Percentiles rank a stretch among this genome's conserved stretches.
phyloP scores from a whole-genome alignment of 805 yeast species.

The Wickerhamiella vanderwaltii region DNA sequence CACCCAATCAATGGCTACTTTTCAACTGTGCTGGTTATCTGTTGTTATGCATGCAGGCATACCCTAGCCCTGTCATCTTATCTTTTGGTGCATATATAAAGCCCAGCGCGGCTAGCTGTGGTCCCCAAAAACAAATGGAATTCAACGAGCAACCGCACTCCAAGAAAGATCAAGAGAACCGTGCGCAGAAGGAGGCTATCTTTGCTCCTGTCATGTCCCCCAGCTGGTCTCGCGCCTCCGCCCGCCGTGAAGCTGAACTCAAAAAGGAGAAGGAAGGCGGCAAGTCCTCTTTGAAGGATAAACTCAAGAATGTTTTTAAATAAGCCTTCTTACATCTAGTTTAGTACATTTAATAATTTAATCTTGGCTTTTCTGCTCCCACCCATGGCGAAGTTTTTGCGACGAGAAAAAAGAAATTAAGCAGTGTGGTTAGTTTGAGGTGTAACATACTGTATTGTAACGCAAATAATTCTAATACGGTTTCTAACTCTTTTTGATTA shows the following conservation, averaged over 20 bases:
- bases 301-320: slow-evolving; percentile 19
- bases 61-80: too few species aligned
- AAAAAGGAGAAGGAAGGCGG: slow-evolving; percentile 7
- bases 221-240: slow-evolving; percentile 20
- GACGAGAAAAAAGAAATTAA: too few species aligned
- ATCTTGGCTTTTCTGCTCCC: neutral
- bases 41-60: too few species aligned
- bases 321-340: neutral
- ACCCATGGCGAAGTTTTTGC: too few species aligned
- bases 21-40: too few species aligned
- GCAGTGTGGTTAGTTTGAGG: too few species aligned
- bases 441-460: too few species aligned
- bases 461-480: too few species aligned
- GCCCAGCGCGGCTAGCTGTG: too few species aligned
- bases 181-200: slow-evolving; percentile 17
- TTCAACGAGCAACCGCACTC: slow-evolving; percentile 15
- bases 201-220: slow-evolving; percentile 25
- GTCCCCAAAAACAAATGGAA: too few species aligned
- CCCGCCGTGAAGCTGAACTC: slow-evolving; percentile 10
- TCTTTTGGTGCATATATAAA: slow-evolving; percentile 1
- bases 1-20: too few species aligned
- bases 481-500: too few species aligned
- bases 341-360: neutral
- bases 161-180: slow-evolving; percentile 13
- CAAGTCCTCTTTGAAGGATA: slow-evolving; percentile 16